phyloP scores from a whole-genome alignment of 2,329 filamentous ascomycete genomes.

The Diaporthe eres region DNA sequence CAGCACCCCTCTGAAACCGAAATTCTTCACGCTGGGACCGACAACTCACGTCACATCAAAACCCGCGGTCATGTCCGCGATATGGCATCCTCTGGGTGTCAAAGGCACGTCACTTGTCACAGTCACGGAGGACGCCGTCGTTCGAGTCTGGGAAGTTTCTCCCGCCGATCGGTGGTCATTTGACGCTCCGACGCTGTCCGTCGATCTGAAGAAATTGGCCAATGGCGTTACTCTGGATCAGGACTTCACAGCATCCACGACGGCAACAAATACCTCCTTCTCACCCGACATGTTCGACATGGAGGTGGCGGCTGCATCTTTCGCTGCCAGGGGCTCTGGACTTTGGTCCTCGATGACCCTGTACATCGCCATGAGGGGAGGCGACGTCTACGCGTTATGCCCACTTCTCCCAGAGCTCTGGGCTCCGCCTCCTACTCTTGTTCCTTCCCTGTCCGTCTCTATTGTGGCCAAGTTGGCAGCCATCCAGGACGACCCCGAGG shows the following conservation, averaged over 20 bases:
- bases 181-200: constrained; percentile 83
- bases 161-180: constrained; percentile 89
- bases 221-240: constrained; percentile 87
- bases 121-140: constrained; percentile 87
- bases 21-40: constrained; percentile 91
- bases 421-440: constrained; percentile 81
- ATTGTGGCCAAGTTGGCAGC: constrained; percentile 81
- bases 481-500: constrained; percentile 70
- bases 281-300: constrained; percentile 93
- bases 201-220: constrained; percentile 90
- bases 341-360: constrained; percentile 97
- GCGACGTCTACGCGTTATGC: constrained; percentile 93
- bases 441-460: constrained; percentile 86
- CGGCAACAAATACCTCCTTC: constrained; percentile 83
- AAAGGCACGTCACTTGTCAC: constrained; percentile 88
- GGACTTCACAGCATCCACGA: constrained; percentile 83
- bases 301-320: constrained; percentile 91
- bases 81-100: constrained; percentile 95
- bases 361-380: constrained; percentile 95
- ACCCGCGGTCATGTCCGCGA: constrained; percentile 81
- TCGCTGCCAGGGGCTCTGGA: constrained; percentile 75
- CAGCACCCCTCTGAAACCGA: constrained; percentile 79
- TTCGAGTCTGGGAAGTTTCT: constrained; percentile 92
- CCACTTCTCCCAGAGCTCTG: constrained; percentile 90
- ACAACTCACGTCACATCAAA: constrained; percentile 92